phyloP scores from a whole-genome alignment of 441 rosid species.

The Gossypium schwendimanii region DNA sequence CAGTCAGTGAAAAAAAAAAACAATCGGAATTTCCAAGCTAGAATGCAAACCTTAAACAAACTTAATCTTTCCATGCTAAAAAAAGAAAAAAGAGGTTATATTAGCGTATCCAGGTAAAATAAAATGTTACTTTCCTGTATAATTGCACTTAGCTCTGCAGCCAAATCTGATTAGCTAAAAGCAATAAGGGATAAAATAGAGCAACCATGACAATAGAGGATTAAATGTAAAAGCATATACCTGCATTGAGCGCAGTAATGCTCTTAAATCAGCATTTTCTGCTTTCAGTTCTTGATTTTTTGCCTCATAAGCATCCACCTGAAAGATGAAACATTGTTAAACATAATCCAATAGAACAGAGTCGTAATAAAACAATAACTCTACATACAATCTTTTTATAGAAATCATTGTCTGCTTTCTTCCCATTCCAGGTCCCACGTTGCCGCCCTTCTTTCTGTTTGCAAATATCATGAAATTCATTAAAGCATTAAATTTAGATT shows the following conservation, averaged over 20 bases:
- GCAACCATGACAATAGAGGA: slow-evolving; percentile 1
- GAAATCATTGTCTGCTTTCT: slow-evolving; percentile 93
- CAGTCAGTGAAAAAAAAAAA: not conserved
- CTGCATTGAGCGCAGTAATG: slow-evolving; percentile 90
- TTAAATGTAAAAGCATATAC: slow-evolving; percentile 26
- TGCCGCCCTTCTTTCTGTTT: slow-evolving; percentile 95
- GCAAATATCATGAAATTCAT: slow-evolving; percentile 10
- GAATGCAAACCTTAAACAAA: not conserved
- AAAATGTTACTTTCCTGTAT: not conserved
- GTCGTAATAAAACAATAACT: slow-evolving; percentile 10
- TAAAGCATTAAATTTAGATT: slow-evolving; percentile 6
- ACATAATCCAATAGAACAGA: slow-evolving; percentile 3
- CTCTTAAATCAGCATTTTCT: slow-evolving; percentile 87
- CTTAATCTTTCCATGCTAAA: not conserved
- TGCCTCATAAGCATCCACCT: slow-evolving; percentile 97
- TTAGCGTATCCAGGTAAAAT: not conserved
- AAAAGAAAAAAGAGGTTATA: not conserved
- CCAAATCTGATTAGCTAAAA: not conserved
- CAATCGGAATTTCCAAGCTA: not conserved
- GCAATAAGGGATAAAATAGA: not conserved
- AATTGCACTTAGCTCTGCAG: not conserved
- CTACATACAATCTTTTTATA: slow-evolving; percentile 79
- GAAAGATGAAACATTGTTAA: slow-evolving; percentile 19
- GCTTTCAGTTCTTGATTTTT: slow-evolving; percentile 92
- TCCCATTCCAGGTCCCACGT: slow-evolving; percentile 98